Percentiles rank a stretch among this genome's conserved stretches.
phyloP scores from a whole-genome alignment of 331 rosid species.

The Pyracantha coccinea region DNA sequence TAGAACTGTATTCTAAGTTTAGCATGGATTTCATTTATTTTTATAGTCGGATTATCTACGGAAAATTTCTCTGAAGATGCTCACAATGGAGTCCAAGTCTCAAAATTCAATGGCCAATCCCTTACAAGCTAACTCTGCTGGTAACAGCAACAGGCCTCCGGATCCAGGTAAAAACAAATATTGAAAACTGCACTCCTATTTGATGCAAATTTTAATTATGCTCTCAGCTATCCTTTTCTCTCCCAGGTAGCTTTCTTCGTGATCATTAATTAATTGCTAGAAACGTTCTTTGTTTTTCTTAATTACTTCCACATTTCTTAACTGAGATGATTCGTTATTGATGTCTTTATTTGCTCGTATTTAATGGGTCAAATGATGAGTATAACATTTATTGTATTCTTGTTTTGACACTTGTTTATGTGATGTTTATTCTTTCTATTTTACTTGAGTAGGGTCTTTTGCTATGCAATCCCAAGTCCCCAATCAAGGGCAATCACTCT shows the following conservation, averaged over 20 bases:
- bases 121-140: constrained; percentile 37
- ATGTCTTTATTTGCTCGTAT: background rate
- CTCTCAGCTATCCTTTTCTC: background rate
- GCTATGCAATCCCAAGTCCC: constrained; percentile 49
- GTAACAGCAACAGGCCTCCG: constrained; percentile 38
- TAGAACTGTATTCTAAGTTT: background rate
- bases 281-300: background rate
- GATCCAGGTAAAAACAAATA: constrained; percentile 42
- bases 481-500: constrained; percentile 58
- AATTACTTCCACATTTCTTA: background rate
- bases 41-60: constrained; percentile 47
- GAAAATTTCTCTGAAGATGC: constrained; percentile 71
- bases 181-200: background rate
- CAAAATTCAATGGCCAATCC: constrained; percentile 29
- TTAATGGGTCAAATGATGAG: background rate
- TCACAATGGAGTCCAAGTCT: constrained; percentile 52
- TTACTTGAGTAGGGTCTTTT: constrained; percentile 40
- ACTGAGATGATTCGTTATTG: background rate
- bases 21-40: background rate
- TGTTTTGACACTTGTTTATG: background rate
- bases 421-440: background rate
- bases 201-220: background rate
- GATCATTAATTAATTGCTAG: background rate
- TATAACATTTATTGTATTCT: background rate
- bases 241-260: background rate